Base-by-base conservation (phyloP, 441 rosid species). In the Manihot esculenta region DNA sequence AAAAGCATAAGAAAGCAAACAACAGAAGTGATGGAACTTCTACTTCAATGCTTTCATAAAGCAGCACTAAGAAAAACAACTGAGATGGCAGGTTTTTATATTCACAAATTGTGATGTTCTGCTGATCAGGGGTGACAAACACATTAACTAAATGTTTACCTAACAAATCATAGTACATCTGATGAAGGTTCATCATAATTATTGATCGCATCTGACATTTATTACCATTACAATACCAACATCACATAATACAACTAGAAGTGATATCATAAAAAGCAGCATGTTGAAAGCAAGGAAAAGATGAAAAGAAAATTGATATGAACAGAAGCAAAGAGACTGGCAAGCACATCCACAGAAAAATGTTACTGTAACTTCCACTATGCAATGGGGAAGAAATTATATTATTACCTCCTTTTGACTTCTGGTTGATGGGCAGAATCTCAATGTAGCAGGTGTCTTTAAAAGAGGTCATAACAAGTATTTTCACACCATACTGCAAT, bases 371-470 rank as follows among this genome's bases (percentile, higher is more conserved):
- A 8, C 45, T 75, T 50, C 33, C 10, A 30, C 49, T 33, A 48
- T 17, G 45, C 18, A 24, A 57, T 42, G 33, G 15, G 50, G 62
- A 54, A 14, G 23, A 76, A 68, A 56, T 48, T 23, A 26, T 18
- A 35, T 33, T 11, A 14, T 77, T 80, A 91, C 99, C 94, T 85
- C 99, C 84, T 82, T 81, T 78, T 3, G 86, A 83, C 80, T 87
- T 87, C 66, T 81, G 80, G 55, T 70, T 65, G 62, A 74, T 79
- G 44, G 99, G 99, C 80, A 89, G 87, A 84, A 92, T 94, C 87
- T 94, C 97, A 7, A 89, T 89, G 78, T 85, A 94, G 84, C 88
- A 88, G 24, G 97, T 94, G 69, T 92, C 87, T 82, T 90, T 92
- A 71, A 92, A 92, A 30, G 99, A 94, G 61, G 97, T 92, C 75